Percentiles rank a stretch among this genome's conserved stretches.
Evolutionary conservation across 2,329 filamentous ascomycete species (phyloP).

Genomic region (Monosporascus sp.): DNA sequence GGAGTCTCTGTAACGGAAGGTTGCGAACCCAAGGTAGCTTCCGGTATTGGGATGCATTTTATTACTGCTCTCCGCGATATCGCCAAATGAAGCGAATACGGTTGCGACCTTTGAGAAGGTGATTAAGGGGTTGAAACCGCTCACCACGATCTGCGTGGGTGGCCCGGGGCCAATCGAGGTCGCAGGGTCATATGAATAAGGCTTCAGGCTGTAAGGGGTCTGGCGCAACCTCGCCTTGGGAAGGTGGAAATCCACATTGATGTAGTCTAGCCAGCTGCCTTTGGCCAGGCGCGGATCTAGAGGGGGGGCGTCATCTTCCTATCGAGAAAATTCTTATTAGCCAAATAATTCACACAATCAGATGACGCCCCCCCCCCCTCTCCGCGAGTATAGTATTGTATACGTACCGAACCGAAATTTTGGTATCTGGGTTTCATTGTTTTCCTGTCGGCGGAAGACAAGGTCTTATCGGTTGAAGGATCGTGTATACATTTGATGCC

Average conservation of each 20-base stretch:
- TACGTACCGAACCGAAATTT: conserved; percentile 64
- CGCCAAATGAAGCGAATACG: conserved; percentile 75
- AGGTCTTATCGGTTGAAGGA: conserved; percentile 36
- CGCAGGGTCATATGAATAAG: conserved; percentile 74
- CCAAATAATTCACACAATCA: conserved; percentile 44
- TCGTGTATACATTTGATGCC: conserved; percentile 58
- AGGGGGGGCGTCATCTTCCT: conserved; percentile 75
- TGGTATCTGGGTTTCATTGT: conserved; percentile 56
- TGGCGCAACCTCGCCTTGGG: conserved; percentile 66
- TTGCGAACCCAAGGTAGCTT: conserved; percentile 88
- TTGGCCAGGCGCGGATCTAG: conserved; percentile 76
- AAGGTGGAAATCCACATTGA: conserved; percentile 64
- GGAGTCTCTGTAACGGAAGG: conserved; percentile 80
- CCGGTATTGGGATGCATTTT: conserved; percentile 94
- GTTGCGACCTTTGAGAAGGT: conserved; percentile 72
- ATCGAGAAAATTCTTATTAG: conserved; percentile 51
- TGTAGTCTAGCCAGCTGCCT: conserved; percentile 60
- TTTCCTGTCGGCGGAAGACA: conserved; percentile 50
- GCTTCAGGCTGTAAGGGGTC: conserved; percentile 73
- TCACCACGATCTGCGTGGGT: conserved; percentile 84
- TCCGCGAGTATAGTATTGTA: conserved; percentile 30
- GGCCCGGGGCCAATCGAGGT: conserved; percentile 86
- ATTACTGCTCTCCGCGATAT: conserved; percentile 86
- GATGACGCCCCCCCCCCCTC: conserved; percentile 58
- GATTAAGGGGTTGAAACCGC: conserved; percentile 90